phyloP scores from a whole-genome alignment of 768 basidiomycete species.

The Auricularia sp. region DNA sequence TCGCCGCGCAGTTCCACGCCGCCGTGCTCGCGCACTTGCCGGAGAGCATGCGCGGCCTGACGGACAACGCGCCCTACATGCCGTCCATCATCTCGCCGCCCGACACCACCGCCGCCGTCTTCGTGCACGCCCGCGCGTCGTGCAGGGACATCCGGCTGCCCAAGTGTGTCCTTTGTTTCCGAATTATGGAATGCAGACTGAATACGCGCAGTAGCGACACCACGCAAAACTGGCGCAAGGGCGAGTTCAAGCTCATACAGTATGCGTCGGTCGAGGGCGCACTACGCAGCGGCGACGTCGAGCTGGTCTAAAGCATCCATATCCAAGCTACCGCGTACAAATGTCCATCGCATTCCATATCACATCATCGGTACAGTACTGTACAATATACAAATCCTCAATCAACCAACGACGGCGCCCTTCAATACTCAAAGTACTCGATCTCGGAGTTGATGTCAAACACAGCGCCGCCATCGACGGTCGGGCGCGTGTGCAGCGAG shows the following conservation, averaged over 20 bases:
- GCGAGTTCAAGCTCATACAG: background rate
- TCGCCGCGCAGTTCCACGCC: slow-evolving; percentile 68
- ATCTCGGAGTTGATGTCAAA: background rate
- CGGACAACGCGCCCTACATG: slow-evolving; percentile 38
- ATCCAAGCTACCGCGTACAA: too few relatives aligned
- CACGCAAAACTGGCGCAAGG: background rate
- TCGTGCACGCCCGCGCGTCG: background rate
- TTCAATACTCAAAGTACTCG: background rate
- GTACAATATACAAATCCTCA: too few relatives aligned
- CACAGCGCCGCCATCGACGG: background rate
- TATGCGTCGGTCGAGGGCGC: background rate
- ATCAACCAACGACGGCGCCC: too few relatives aligned
- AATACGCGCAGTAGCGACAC: background rate
- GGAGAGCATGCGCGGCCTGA: slow-evolving; percentile 60
- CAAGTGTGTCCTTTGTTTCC: background rate
- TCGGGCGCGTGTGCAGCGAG: background rate
- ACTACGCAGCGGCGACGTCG: background rate
- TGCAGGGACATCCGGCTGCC: background rate
- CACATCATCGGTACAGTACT: too few relatives aligned
- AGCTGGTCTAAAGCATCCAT: background rate
- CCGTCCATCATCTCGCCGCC: background rate
- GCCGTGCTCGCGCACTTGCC: slow-evolving; percentile 80
- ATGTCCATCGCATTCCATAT: too few relatives aligned
- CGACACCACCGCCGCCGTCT: background rate
- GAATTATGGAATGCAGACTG: background rate